Evolutionary conservation across 352 stramenopile species (phyloP), one percentile per base, ranked within the genome.

Genomic region (Saprolegnia parasitica): DNA sequence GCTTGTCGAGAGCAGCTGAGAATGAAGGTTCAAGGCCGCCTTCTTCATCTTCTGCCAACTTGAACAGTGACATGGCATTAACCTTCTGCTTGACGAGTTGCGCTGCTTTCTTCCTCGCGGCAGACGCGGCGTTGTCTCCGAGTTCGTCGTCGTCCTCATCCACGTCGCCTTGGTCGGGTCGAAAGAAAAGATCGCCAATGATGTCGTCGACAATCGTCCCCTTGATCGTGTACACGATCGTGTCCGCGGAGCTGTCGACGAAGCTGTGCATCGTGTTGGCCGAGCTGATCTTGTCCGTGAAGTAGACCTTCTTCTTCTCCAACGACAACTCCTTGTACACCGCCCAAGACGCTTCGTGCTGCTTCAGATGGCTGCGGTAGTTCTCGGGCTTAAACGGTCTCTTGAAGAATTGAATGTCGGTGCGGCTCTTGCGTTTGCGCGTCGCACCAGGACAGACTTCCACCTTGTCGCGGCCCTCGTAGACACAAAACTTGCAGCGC

Each of bases 101-200:
- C 8, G 39, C 39, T 8, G 15, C 15, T 40, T 8, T 37, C 37
- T 40, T 26, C 15, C 8, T 62, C 8, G 23, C 55, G 55, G 26
- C 39, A 46, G 8, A 46, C 39, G 23, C 55, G 24, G 8, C 55
- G 24, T 32, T 40, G 10, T 62, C 15, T 32, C 16, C 23, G 5
- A 11, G 10, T 20, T 45, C 55, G 55, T 62, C 55, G 15, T n/a
- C 55, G 55, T 62, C 55, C 24, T 20, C 55, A 21, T 62, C 55
- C 15, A 40, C 15, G 13, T 62, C 55, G 55, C 8, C 39, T 46
- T 62, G 6, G 16, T 62, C 55, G 55, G 55, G 55, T 10, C 55
- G 55, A 40, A 62, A 62, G 15, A 62, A 23, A 6, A 62, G 15
- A 8, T 62, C n/a, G 32, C 55, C 55, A 26, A 62, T 62, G 55